Percentiles rank a stretch among this genome's conserved stretches.
These are phyloP conservation scores for Darksidea phi DNA, from an alignment of 495 filamentous ascomycete species.

Conservation along the genomic window DNA sequence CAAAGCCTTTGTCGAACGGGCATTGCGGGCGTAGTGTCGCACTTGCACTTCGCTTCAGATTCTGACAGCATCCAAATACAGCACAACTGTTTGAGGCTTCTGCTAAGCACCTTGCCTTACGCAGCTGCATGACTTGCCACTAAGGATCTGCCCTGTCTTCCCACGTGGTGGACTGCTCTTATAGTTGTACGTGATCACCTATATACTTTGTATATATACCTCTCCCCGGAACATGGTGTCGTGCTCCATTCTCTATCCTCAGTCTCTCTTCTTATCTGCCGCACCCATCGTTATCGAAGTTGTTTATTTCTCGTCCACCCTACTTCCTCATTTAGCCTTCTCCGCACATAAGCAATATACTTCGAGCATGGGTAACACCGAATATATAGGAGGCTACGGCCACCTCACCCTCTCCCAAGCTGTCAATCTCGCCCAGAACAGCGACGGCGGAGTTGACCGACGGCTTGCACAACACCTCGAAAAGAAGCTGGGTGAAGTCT, in stretches of 20 bases:
- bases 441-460: constrained; percentile 55
- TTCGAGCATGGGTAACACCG: constrained; percentile 30
- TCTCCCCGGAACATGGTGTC: constrained; percentile 12
- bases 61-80: constrained; percentile 31
- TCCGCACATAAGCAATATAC: constrained; percentile 22
- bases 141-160: constrained; percentile 28
- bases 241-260: constrained; percentile 4
- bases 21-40: constrained; percentile 19
- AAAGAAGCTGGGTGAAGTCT: constrained; percentile 57
- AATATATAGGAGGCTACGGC: constrained; percentile 40
- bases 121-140: constrained; percentile 31
- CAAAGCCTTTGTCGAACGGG: constrained; percentile 16
- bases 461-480: constrained; percentile 56
- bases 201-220: constrained; percentile 25
- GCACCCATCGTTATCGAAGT: background rate
- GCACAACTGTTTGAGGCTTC: constrained; percentile 35
- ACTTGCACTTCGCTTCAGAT: constrained; percentile 28
- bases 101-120: constrained; percentile 31
- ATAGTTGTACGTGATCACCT: constrained; percentile 28
- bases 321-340: constrained; percentile 19
- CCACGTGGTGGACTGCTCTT: constrained; percentile 37
- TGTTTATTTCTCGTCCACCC: constrained; percentile 1
- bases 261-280: background rate
- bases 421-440: constrained; percentile 67
- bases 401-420: constrained; percentile 51